Evolutionary conservation across 2,329 filamentous ascomycete species (phyloP), one percentile per base, ranked within the genome.

Genomic region (Pestalotiopsis sp.): DNA sequence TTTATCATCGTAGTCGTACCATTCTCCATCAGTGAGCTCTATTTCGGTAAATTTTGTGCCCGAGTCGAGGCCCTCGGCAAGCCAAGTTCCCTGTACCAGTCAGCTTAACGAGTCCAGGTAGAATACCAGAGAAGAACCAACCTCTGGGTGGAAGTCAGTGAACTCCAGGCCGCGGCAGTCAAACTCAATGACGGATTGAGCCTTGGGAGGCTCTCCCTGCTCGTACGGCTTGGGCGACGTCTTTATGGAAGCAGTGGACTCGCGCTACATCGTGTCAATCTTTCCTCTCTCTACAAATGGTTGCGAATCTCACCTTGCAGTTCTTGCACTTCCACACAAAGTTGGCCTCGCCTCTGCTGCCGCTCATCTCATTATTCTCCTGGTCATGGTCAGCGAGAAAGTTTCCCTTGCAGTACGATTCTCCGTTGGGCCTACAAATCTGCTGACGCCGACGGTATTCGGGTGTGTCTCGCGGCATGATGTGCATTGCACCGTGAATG

Each of bases 321-420:
- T 96, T 95, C 82, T 97, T 97, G 87, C 96, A 99, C 80, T 91
- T 95, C 95, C 96, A 99, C n/a, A 99, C 96, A 81, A 99, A 99
- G 81, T 98, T 98, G 70, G 96, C 96, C 81, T 98, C 95, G 72
- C 96, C 96, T 76, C 94, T 89, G 80, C 95, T 98, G 45, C 95
- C 95, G 72, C 93, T 96, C 80, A 98, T 90, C 72, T 98, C 94
- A 78, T 97, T 95, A 76, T 86, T 87, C 78, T 98, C 95, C 94
- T 97, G 9, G 20, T 25, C 25, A 20, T 62, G 65, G 70, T 56
- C 70, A 60, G 12, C 45, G 14, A 9, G 7, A 3, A 17, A n/a
- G 3, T n/a, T 17, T 3, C 7, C 9, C 14, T n/a, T 52, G 45
- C 7, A 9, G 17, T 13, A 52, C 13, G 14, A 5, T 13, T 2